Conservation (phyloP, 1,284 basidiomycete species). For the Cutaneotrichosporon spelunceum region DNA sequence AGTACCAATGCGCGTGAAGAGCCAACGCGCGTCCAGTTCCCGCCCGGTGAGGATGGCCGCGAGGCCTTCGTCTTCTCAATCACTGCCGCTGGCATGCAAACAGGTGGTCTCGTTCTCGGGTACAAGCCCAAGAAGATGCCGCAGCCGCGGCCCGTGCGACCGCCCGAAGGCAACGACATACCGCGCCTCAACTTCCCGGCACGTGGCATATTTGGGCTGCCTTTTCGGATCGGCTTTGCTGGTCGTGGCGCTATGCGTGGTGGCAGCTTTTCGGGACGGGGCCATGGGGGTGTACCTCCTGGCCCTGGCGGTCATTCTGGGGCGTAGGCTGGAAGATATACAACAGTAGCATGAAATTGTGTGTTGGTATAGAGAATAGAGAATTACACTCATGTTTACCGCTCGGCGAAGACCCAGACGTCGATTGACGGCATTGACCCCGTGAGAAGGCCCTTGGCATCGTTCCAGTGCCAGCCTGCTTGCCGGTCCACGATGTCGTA, state of each 20-base stretch:
- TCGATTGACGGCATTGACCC: neutral
- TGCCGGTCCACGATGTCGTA: neutral
- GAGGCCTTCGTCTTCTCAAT: conserved; percentile 71
- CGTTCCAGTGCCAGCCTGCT: neutral
- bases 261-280: conserved; percentile 2
- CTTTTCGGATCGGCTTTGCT: conserved; percentile 23
- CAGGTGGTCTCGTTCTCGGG: conserved; percentile 77
- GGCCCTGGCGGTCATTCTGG: neutral
- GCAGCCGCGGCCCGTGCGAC: neutral
- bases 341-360: conserved; percentile 3
- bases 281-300: conserved; percentile 3
- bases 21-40: conserved; percentile 68
- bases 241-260: conserved; percentile 19
- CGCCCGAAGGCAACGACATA: neutral
- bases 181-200: conserved; percentile 1
- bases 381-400: neutral
- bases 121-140: conserved; percentile 13
- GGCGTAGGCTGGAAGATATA: neutral
- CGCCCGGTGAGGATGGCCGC: conserved; percentile 19
- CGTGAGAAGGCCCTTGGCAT: neutral
- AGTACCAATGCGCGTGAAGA: conserved; percentile 32
- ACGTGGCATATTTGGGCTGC: neutral
- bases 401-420: conserved; percentile 3
- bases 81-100: conserved; percentile 81
- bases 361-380: neutral